Percentiles rank a stretch among this genome's conserved stretches.
phyloP scores from a whole-genome alignment of 345 rosid species.

The Atalantia buxifolia region DNA sequence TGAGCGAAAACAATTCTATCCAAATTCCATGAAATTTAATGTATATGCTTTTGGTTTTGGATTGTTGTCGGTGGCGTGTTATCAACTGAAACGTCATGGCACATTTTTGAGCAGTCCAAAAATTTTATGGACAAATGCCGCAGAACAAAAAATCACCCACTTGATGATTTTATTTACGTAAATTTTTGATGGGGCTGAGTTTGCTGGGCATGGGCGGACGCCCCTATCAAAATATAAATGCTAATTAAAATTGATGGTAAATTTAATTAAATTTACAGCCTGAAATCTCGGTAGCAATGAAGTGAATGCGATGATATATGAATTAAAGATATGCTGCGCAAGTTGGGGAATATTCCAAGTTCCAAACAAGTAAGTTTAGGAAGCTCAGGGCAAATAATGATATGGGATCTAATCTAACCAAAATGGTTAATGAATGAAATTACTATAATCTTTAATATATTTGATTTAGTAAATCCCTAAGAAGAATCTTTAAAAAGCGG shows the following conservation, averaged over 20 bases:
- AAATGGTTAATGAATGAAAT: neutral
- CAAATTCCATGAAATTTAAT: neutral
- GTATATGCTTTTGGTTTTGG: neutral
- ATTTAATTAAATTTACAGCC: too few species aligned
- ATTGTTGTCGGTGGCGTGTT: constrained; percentile 1
- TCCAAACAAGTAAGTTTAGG: too few species aligned
- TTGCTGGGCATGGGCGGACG: neutral
- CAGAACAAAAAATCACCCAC: neutral
- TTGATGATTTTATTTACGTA: neutral
- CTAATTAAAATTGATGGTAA: too few species aligned
- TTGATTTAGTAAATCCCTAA: neutral
- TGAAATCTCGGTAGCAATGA: too few species aligned
- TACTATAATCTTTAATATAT: neutral
- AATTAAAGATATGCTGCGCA: too few species aligned
- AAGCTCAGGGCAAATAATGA: neutral
- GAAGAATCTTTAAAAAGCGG: neutral
- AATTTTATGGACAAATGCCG: neutral
- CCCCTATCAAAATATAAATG: too few species aligned
- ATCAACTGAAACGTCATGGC: neutral
- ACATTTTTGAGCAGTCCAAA: neutral
- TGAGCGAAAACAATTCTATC: too few species aligned
- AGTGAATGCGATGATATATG: too few species aligned
- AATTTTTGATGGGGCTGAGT: neutral
- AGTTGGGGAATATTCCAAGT: too few species aligned
- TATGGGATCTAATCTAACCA: neutral